Conservation (phyloP, 1,284 basidiomycete species). For the Phlebopus sp. region DNA sequence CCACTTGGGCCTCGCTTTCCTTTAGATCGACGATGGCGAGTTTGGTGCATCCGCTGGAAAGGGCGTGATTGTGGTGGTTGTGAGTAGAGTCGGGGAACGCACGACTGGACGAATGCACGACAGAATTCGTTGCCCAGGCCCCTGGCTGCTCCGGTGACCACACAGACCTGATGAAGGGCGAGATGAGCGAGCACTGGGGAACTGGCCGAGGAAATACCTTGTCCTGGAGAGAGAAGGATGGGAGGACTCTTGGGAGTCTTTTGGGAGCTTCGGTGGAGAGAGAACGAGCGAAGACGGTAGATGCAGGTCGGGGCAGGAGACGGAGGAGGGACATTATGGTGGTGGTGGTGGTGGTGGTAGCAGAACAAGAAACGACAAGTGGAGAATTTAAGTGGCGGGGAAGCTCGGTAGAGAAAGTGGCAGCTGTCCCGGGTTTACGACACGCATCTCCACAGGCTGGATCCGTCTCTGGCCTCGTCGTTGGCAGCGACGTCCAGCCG, state of each 20-base stretch:
- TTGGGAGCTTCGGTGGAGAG: conserved; percentile 23
- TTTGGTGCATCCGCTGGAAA: conserved; percentile 72
- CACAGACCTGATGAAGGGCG: conserved; percentile 64
- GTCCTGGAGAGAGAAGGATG: conserved; percentile 65
- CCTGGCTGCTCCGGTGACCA: conserved; percentile 92
- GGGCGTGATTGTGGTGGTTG: conserved; percentile 1
- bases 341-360: conserved; percentile 5
- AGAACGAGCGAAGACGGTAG: conserved; percentile 16
- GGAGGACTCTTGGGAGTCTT: conserved; percentile 39
- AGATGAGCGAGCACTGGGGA: background rate
- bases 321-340: conserved; percentile 30
- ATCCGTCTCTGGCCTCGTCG: too few relatives aligned
- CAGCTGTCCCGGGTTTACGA: conserved; percentile 7
- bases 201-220: conserved; percentile 49
- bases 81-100: conserved; percentile 28
- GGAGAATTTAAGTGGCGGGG: conserved; percentile 20
- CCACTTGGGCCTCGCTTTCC: conserved; percentile 65
- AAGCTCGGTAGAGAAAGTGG: conserved; percentile 4
- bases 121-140: conserved; percentile 90
- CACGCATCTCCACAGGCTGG: background rate
- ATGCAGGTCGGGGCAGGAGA: conserved; percentile 14
- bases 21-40: conserved; percentile 86
- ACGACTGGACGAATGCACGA: conserved; percentile 86
- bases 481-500: too few relatives aligned
- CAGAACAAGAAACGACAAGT: conserved; percentile 10